Conservation (phyloP, 2,329 filamentous ascomycete species). For the Diplodia sapinea region DNA sequence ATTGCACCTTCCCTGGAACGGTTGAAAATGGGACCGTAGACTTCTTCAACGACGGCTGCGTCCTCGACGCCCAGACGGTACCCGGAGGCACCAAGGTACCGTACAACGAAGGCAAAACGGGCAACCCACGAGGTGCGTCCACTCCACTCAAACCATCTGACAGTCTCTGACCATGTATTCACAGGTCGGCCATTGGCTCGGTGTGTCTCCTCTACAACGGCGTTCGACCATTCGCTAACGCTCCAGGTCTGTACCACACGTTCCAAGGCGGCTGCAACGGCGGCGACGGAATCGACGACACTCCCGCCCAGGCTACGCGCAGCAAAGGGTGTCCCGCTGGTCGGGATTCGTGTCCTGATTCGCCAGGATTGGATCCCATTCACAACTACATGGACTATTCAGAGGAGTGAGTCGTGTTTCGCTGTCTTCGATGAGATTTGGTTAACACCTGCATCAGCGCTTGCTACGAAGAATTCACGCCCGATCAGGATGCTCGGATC, state of each 20-base stretch:
- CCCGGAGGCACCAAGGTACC: constrained; percentile 35
- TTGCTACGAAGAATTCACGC: constrained; percentile 36
- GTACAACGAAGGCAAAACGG: constrained; percentile 35
- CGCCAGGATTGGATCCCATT: constrained; percentile 40
- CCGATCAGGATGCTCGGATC: constrained; percentile 34
- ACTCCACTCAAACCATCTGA: too few species aligned
- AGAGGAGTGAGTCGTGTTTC: constrained; percentile 29
- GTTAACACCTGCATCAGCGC: constrained; percentile 34
- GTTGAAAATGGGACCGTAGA: constrained; percentile 38
- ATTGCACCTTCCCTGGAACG: constrained; percentile 47
- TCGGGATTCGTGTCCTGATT: constrained; percentile 39
- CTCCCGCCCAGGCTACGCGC: constrained; percentile 36
- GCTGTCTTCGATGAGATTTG: too few species aligned
- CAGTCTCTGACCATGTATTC: constrained; percentile 28
- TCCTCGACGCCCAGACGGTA: constrained; percentile 34
- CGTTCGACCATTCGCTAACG: background rate
- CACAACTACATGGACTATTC: constrained; percentile 47
- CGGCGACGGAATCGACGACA: constrained; percentile 42
- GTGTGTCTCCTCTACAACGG: background rate
- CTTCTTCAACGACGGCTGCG: constrained; percentile 38
- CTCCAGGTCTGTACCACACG: constrained; percentile 39
- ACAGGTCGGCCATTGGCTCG: constrained; percentile 45
- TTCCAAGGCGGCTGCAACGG: constrained; percentile 41
- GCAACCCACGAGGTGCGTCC: constrained; percentile 38
- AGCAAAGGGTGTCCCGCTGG: constrained; percentile 38